Percentiles rank a stretch among this genome's conserved stretches.
These are phyloP conservation scores for Aurifilum marmelostoma DNA, from an alignment of 2,329 filamentous ascomycete species.

Conservation along the genomic window DNA sequence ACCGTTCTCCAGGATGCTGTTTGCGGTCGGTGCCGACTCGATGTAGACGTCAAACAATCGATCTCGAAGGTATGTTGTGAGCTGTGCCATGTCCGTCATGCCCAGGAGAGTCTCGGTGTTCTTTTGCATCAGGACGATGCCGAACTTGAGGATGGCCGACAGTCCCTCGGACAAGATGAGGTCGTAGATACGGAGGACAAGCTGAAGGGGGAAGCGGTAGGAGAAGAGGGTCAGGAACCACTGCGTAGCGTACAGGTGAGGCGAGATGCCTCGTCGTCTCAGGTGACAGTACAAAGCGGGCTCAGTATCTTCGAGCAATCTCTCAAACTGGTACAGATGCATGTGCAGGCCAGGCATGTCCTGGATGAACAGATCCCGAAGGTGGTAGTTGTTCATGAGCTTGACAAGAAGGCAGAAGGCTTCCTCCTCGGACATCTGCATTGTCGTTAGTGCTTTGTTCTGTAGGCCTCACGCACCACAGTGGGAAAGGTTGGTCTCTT, in stretches of 20 bases:
- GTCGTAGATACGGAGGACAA: constrained; percentile 96
- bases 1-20: constrained; percentile 89
- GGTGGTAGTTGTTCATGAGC: constrained; percentile 93
- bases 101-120: constrained; percentile 76
- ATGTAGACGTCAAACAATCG: constrained; percentile 96
- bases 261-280: constrained; percentile 81
- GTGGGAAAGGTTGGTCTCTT: constrained; percentile 39
- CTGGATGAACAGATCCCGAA: constrained; percentile 89
- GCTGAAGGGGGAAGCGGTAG: constrained; percentile 93
- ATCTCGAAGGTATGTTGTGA: constrained; percentile 92
- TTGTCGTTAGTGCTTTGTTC: background rate
- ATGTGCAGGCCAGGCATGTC: constrained; percentile 97
- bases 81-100: constrained; percentile 88
- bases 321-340: constrained; percentile 92
- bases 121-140: constrained; percentile 94
- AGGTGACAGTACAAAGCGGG: constrained; percentile 95
- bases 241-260: constrained; percentile 94
- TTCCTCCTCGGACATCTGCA: constrained; percentile 91
- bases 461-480: constrained; percentile 1
- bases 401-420: constrained; percentile 92
- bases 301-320: constrained; percentile 89
- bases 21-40: constrained; percentile 89
- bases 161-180: constrained; percentile 91
- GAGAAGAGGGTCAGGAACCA: constrained; percentile 99
- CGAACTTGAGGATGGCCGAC: constrained; percentile 91